Base-by-base conservation (phyloP, 2,329 filamentous ascomycete species). In the Colletotrichum gloeosporioides region DNA sequence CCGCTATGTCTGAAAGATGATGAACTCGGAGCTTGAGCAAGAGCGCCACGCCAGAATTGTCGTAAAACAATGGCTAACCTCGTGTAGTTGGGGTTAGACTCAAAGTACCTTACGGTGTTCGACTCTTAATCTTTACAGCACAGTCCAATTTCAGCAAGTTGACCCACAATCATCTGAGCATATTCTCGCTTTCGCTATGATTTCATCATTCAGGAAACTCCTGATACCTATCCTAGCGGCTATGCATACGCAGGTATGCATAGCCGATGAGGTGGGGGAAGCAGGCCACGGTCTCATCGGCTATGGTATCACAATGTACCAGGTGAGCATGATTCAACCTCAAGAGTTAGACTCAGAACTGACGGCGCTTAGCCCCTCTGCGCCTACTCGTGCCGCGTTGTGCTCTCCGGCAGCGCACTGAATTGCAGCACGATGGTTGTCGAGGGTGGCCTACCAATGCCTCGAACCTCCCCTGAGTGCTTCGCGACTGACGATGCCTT, bases 271-370 rank as follows among this genome's bases (percentile, higher is more conserved):
- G 8, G n/a, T 61, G 27, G 70, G 36, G 15, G 16, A 44, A 8
- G 2, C 36, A 69, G 80, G 81, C 3, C 71, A 64, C 6, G 84
- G 84, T 44, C 72, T 85, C 22, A 82, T 86, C 39, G 84, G 84
- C 66, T 82, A 80, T 74, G 84, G 84, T 15, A 85, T 84, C 70
- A 81, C 79, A 0, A 81, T 86, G 78, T 85, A 83, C 77, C 69
- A 84, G 15, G 84, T 84, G 13, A 78, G 70, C 34, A 12, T 15
- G 39, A 36, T 13, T 18, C 13, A 12, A 16, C 32, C n/a, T 25
- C 9, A 10, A 31, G 1, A 25, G 7, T 8, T 0, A 25, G 2
- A 22, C 12, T 7, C 8, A 16, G 16, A 13, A 22, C 62, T 66
- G 53, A 67, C 18, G 13, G 2, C 10, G 1, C 15, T 4, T 15